Evolutionary conservation across 2,329 filamentous ascomycete species (phyloP), one percentile per base, ranked within the genome.

Genomic region (Colletotrichum sp.): DNA sequence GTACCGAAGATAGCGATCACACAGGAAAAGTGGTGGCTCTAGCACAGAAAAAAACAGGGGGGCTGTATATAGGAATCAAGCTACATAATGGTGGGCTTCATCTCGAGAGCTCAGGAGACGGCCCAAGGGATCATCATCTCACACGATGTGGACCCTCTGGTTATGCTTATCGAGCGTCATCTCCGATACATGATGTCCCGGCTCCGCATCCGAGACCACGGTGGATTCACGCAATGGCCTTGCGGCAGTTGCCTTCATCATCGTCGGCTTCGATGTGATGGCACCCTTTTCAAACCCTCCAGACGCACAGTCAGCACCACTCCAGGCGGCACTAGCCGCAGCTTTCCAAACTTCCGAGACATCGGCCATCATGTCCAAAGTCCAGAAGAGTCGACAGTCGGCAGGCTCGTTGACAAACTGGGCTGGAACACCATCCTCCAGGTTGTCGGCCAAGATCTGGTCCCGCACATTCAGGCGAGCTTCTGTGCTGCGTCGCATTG

Each of bases 311-410:
- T 82, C 83, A 7, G 82, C 85, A 8, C 84, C 84, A 73, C 84
- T 81, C 77, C 86, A 87, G 5, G 84, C 84, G 3, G 84, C 82
- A 52, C 82, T 78, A 1, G 85, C 86, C 5, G 84, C 84, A 12
- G 85, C 83, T 79, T 87, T 87, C 88, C 88, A 90, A 21, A 88
- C 81, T 36, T 85, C 85, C 13, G 82, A 83, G 52, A 88, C 83
- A 76, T 89, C 86, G 16, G 80, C 83, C 58, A 88, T 79, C 86
- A 89, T 90, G 34, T 81, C 83, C 32, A 84, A 83, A 2, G 88
- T 89, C 83, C 88, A 89, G 81, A 85, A 89, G 43, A 90, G 85
- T n/a, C 88, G 83, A 78, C 88, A 90, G 78, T 89, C 88, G 6
- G 85, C 84, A 30, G 87, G 81, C 80, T 89, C 87, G 61, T 85